Evolutionary conservation across 345 rosid genomes (phyloP).

Genomic region (Salix suchowensis): DNA sequence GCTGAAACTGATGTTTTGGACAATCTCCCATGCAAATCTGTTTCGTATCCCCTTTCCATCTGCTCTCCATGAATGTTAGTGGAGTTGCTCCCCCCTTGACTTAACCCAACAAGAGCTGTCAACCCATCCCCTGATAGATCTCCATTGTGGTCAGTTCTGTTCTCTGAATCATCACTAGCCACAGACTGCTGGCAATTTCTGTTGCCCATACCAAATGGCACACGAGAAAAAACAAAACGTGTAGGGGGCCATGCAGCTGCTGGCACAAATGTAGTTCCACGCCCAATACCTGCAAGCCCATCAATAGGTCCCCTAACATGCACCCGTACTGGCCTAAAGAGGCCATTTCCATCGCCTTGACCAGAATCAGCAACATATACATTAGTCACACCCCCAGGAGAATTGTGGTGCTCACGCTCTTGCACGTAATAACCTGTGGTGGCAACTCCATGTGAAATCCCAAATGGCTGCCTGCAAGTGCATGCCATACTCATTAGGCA

Average conservation of each 20-base stretch:
- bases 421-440: slow-evolving; percentile 59
- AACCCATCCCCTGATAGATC: slow-evolving; percentile 80
- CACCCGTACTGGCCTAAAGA: slow-evolving; percentile 78
- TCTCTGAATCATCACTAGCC: slow-evolving; percentile 79
- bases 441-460: slow-evolving; percentile 52
- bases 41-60: slow-evolving; percentile 46
- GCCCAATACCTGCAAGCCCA: slow-evolving; percentile 97
- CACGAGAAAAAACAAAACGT: slow-evolving; percentile 87
- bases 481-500: slow-evolving; percentile 65
- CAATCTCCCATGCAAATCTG: slow-evolving; percentile 39
- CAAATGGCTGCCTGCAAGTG: slow-evolving; percentile 77
- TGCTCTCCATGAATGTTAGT: slow-evolving; percentile 53
- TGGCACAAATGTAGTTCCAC: slow-evolving; percentile 75
- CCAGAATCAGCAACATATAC: slow-evolving; percentile 61
- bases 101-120: slow-evolving; percentile 83
- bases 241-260: slow-evolving; percentile 85
- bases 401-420: slow-evolving; percentile 60
- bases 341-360: slow-evolving; percentile 70
- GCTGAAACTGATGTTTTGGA: slow-evolving; percentile 43
- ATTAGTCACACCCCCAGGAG: slow-evolving; percentile 54
- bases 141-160: slow-evolving; percentile 66
- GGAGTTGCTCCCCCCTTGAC: slow-evolving; percentile 62
- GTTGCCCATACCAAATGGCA: slow-evolving; percentile 67
- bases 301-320: slow-evolving; percentile 86
- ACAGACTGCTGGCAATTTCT: slow-evolving; percentile 75